Evolutionary conservation across 192 early-diverging fungal species (phyloP).

Genomic region (Backusella morwellensis): DNA sequence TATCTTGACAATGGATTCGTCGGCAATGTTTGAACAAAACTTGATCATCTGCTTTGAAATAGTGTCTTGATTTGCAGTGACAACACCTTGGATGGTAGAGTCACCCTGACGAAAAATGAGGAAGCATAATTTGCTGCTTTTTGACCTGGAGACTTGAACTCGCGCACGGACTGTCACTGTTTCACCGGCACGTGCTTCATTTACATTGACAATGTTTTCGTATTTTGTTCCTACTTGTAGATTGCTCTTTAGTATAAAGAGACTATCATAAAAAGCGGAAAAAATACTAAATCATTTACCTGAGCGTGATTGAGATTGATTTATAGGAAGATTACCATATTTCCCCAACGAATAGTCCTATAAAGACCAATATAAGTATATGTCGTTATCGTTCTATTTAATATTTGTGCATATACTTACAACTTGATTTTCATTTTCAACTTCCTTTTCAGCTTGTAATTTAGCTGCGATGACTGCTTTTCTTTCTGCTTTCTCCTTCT

Average conservation of each 20-base stretch:
- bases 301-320: slow-evolving; percentile 78
- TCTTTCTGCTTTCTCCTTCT: slow-evolving; percentile 82
- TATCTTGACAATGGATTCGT: slow-evolving; percentile 89
- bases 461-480: slow-evolving; percentile 57
- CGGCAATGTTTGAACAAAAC: slow-evolving; percentile 74
- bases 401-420: slow-evolving; percentile 10
- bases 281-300: slow-evolving; percentile 33
- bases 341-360: slow-evolving; percentile 78
- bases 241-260: neutral
- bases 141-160: slow-evolving; percentile 84
- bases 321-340: slow-evolving; percentile 86
- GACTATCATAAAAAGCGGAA: no score
- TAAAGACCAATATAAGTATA: neutral
- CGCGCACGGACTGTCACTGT: slow-evolving; percentile 83
- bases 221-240: slow-evolving; percentile 48
- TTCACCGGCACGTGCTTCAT: slow-evolving; percentile 61
- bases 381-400: neutral
- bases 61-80: slow-evolving; percentile 62
- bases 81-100: slow-evolving; percentile 87
- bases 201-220: slow-evolving; percentile 65
- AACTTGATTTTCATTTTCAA: slow-evolving; percentile 52
- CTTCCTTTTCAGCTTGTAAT: slow-evolving; percentile 69
- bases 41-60: slow-evolving; percentile 97
- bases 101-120: slow-evolving; percentile 85
- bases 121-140: slow-evolving; percentile 84